These are phyloP conservation scores for Alternaria gaisen DNA, from an alignment of 2,329 filamentous ascomycete species.

Conservation along the genomic window DNA sequence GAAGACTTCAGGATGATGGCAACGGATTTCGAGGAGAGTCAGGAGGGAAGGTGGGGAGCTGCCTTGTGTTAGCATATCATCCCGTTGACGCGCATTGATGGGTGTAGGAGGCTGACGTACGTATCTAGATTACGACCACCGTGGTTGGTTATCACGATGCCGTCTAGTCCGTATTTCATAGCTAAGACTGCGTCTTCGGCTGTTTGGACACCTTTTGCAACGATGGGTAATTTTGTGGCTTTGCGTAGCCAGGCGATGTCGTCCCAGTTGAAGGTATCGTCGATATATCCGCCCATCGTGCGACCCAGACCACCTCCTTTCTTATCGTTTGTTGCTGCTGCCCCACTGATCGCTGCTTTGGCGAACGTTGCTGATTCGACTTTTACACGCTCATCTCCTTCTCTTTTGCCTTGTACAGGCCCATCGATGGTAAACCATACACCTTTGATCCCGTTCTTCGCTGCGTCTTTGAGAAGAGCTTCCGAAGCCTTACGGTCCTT, in stretches of 20 bases:
- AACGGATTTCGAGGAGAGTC: constrained; percentile 69
- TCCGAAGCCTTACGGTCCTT: constrained; percentile 22
- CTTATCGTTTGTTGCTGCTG: constrained; percentile 59
- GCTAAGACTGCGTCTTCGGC: not conserved
- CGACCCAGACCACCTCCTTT: constrained; percentile 66
- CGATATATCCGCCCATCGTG: constrained; percentile 64
- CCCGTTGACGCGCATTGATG: not conserved
- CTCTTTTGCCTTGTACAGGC: constrained; percentile 36
- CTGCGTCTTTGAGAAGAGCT: constrained; percentile 27
- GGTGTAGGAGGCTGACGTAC: not conserved
- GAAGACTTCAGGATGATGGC: constrained; percentile 68
- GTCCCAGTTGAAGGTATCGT: constrained; percentile 27
- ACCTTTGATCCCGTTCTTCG: constrained; percentile 21
- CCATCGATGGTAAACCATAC: constrained; percentile 38
- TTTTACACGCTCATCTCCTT: constrained; percentile 35
- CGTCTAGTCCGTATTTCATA: constrained; percentile 15
- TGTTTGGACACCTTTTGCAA: not conserved
- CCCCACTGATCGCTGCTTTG: constrained; percentile 55
- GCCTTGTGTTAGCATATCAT: not conserved
- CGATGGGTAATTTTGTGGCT: constrained; percentile 45
- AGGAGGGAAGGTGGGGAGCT: constrained; percentile 56
- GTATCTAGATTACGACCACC: not conserved
- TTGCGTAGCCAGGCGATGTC: constrained; percentile 54
- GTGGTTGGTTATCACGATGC: not conserved
- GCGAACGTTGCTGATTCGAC: constrained; percentile 44